Base-by-base conservation (phyloP, 768 basidiomycete species). In the Termitomyces sp. region DNA sequence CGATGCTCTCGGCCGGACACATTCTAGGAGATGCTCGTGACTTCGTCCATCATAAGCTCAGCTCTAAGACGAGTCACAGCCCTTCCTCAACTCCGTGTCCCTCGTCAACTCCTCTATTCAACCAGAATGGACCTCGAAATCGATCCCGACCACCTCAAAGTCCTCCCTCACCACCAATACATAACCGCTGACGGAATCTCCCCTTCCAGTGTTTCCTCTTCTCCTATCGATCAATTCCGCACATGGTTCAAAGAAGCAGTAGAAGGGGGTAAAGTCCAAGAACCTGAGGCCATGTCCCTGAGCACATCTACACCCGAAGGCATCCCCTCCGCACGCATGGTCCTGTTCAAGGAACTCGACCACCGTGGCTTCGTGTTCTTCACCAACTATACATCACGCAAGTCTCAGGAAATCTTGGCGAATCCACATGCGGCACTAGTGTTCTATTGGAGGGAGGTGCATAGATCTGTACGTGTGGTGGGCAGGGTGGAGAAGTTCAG, bases 321-420 rank as follows among this genome's bases (percentile, higher is more conserved):
- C 33, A 81, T 94, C 58, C 96, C 96, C 23, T 93, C 91, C 35
- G 84, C 88, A 11, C 85, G 96, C 60, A 81, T 91, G 70, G 94
- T 98, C 52, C 85, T 98, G 56, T 84, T 98, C 65, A 97, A 95
- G 71, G 83, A 93, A 66, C 83, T 92, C 63, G 97, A 98, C 75
- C 65, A 78, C 29, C 83, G 77, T 52, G 97, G 97, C 48, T 98
- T 98, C 74, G 83, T 96, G 54, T 97, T 98, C 75, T 99, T 82
- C 79, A 98, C 96, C 31, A 99, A 99, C 73, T 98, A 98, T 74
- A 82, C 85, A 38, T 96, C 94, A 11, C 84, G 95, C 60, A 99
- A 98, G 73, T 94, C 92, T 3, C 66, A 72, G 39, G 97, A 98
- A 68, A 79, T 98, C 27, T 54, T 70, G 6, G 78, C 73, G 36